Evolutionary conservation across 2,329 filamentous ascomycete genomes (phyloP), one percentile per base, ranked within the genome.

Genomic region (Curvularia sp.): DNA sequence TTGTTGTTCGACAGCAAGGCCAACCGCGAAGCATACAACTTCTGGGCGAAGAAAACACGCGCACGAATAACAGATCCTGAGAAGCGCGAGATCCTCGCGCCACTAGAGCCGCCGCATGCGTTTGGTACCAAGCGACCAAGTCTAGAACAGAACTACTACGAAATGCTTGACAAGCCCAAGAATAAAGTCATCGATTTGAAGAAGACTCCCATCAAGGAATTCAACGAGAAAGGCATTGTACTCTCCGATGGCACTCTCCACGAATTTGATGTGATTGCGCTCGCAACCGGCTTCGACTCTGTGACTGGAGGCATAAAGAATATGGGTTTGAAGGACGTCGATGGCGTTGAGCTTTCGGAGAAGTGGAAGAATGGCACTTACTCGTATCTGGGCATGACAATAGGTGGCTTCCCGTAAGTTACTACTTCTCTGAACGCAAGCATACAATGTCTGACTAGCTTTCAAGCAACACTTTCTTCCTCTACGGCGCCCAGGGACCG

Each of bases 101-200:
- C 81, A 0, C 66, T 78, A 15, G 70, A 79, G 63, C 75, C 77
- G 18, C 79, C 78, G 0, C 80, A 83, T 58, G 73, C 79, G 0
- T 82, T 79, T 53, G 81, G 81, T 9, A 79, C 78, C 15, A 83
- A 82, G 70, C 70, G 81, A n/a, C 79, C 79, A 7, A 77, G 74
- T 38, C 72, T 83, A 1, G 80, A 83, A 64, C 80, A 82, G 54
- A 75, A 80, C 63, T 82, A 75, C 60, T 83, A 82, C 50, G 80
- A 83, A 63, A 71, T 79, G 62, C 68, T 82, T 12, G 77, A 82
- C 62, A 72, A 67, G 35, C 75, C 77, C 5, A 74, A 82, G 56
- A 80, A 81, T 49, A 71, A 74, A 22, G 74, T 82, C 15, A 69
- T 82, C 33, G 75, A 81, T 58, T 73, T 81, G 51, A 79, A 78